phyloP scores from a whole-genome alignment of 331 rosid species.

The Pyrus hybrid region DNA sequence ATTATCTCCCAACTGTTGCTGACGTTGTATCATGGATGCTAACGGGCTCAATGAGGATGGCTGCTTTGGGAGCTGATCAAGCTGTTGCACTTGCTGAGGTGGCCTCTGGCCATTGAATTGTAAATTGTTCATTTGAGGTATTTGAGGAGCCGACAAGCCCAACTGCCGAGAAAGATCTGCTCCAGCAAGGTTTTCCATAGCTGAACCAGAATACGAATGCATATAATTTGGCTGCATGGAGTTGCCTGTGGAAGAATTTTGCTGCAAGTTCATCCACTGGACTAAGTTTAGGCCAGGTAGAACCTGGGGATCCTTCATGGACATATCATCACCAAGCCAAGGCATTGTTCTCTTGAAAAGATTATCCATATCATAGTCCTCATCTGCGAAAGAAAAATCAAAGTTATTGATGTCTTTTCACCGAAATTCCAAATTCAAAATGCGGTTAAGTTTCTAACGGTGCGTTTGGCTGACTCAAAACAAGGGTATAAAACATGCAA shows the following conservation, averaged over 20 bases:
- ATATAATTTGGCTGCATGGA: constrained; percentile 61
- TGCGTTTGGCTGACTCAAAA: not conserved
- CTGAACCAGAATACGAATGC: constrained; percentile 56
- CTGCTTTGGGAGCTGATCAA: constrained; percentile 63
- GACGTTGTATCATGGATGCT: constrained; percentile 47
- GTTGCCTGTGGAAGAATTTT: constrained; percentile 57
- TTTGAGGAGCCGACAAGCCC: constrained; percentile 55
- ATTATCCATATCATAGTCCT: constrained; percentile 66
- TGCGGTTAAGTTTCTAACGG: not conserved
- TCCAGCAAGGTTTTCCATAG: constrained; percentile 56
- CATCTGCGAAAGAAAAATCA: constrained; percentile 40
- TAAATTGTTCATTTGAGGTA: constrained; percentile 53
- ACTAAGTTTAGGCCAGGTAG: constrained; percentile 76
- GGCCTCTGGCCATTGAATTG: constrained; percentile 55
- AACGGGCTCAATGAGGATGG: constrained; percentile 35
- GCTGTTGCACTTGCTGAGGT: constrained; percentile 64
- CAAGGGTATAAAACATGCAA: not conserved
- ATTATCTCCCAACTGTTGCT: constrained; percentile 52
- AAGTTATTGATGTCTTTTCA: not conserved
- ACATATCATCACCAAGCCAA: constrained; percentile 78
- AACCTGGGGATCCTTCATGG: constrained; percentile 77
- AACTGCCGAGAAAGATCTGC: constrained; percentile 66
- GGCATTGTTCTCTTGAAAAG: constrained; percentile 76
- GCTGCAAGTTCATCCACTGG: constrained; percentile 99
- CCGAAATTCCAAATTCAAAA: not conserved